Evolutionary conservation across 768 basidiomycete genomes (phyloP).

Genomic region (Gautieria morchelliformis): DNA sequence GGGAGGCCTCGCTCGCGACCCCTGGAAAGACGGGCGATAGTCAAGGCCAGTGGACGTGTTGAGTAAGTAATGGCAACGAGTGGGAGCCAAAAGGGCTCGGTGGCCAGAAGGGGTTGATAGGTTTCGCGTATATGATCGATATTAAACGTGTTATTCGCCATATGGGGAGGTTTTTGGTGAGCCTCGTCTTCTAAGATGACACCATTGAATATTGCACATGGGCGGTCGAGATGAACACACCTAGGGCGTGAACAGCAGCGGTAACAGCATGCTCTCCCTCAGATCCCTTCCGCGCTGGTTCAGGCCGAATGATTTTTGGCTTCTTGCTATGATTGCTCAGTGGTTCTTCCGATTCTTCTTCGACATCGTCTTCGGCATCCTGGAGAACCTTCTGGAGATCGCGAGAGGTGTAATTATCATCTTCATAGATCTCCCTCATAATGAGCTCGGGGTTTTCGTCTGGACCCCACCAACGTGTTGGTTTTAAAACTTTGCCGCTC

Average conservation of each 20-base stretch:
- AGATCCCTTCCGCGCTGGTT: neutral
- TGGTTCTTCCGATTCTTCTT: neutral
- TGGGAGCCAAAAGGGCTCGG: slow-evolving; percentile 31
- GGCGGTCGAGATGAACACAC: too few relatives aligned
- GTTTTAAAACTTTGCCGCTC: slow-evolving; percentile 7
- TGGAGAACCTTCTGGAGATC: neutral
- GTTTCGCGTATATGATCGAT: slow-evolving; percentile 13
- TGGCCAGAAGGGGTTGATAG: slow-evolving; percentile 22
- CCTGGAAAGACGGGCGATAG: slow-evolving; percentile 25
- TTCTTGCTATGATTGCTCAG: neutral
- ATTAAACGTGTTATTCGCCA: neutral
- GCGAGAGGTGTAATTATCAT: neutral
- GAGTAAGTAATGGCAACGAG: slow-evolving; percentile 30
- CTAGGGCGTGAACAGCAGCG: too few relatives aligned
- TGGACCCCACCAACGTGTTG: slow-evolving; percentile 21
- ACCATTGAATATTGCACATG: too few relatives aligned
- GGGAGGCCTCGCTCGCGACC: slow-evolving; percentile 25
- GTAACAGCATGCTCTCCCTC: too few relatives aligned
- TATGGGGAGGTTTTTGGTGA: neutral
- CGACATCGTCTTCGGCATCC: neutral
- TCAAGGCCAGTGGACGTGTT: slow-evolving; percentile 32
- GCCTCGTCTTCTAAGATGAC: too few relatives aligned
- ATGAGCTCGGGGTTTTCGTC: slow-evolving; percentile 16
- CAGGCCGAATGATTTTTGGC: neutral
- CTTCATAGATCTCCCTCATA: slow-evolving; percentile 9